Evolutionary conservation across 2,329 filamentous ascomycete genomes (phyloP), one percentile per base, ranked within the genome.

Genomic region (Hymenotorrendiella dingleyae): DNA sequence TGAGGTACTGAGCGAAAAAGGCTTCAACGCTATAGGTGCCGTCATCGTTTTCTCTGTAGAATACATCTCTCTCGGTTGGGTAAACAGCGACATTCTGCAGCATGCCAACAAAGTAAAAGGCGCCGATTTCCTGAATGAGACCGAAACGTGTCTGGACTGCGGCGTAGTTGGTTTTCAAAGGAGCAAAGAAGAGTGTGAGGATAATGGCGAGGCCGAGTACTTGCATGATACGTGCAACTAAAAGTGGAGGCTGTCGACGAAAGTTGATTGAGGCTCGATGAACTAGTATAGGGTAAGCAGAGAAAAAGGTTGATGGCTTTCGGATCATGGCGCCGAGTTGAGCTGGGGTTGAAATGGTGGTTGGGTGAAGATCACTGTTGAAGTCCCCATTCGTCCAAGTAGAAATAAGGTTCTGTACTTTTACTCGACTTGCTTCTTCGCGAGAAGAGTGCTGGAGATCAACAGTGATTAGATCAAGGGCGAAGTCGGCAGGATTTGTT

Each of bases 401-500:
- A 1, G 73, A 65, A 21, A 87, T 78, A 2, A 89, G 65, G 4
- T 61, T 67, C 29, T 71, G 69, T 0, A 88, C 84, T 39, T 77
- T 77, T 23, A 72, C 70, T 9, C 82, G 71, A 39, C 76, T 86
- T 32, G 76, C 70, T 1, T 69, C 70, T 58, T 89, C 84, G 16
- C 74, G 69, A 1, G 70, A 64, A 23, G 74, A 77, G 29, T 82
- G 73, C 47, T 87, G 84, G 0, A 89, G 66, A 53, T 89, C 82
- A 19, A 89, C 75, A 0, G 84, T 89, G 39, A 90, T 85, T 37
- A 88, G 70, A 54, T 90, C 84, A 6, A 89, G 70, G 0, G 82
- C 83, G 59, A 86, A 89, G 58, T 90, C 85, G 0, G 85, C 84
- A 1, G 85, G 84, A 49, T 89, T 90, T 1, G 82, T 84, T 45